phyloP scores from a whole-genome alignment of 805 yeast genomes.

The Wickerhamomyces hampshirensis region DNA sequence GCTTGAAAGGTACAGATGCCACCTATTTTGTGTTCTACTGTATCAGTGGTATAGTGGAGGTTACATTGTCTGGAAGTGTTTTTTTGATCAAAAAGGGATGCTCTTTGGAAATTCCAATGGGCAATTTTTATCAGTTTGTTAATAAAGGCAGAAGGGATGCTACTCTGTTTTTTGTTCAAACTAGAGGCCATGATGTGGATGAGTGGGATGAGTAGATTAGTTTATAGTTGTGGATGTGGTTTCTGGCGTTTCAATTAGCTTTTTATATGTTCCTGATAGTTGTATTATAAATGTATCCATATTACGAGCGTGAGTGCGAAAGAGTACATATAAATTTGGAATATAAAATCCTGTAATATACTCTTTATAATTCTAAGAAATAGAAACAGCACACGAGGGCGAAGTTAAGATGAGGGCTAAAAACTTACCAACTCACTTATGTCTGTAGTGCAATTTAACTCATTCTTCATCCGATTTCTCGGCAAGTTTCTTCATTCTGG shows the following conservation, averaged over 20 bases:
- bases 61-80: constrained; percentile 50
- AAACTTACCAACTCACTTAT: too few species aligned
- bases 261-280: too few species aligned
- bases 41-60: constrained; percentile 64
- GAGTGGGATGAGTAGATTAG: constrained; percentile 22
- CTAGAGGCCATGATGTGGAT: constrained; percentile 29
- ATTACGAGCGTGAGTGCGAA: too few species aligned
- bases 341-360: not conserved
- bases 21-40: constrained; percentile 74
- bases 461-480: constrained; percentile 31
- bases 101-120: constrained; percentile 76
- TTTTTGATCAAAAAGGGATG: constrained; percentile 70
- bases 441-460: too few species aligned
- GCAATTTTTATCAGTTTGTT: constrained; percentile 63
- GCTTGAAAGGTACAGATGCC: constrained; percentile 51
- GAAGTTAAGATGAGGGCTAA: not conserved
- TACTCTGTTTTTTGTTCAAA: constrained; percentile 71
- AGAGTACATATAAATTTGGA: too few species aligned
- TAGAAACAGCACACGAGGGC: too few species aligned
- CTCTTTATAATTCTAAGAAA: too few species aligned
- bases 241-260: too few species aligned
- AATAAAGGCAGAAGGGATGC: constrained; percentile 58
- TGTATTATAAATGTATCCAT: too few species aligned
- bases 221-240: too few species aligned
- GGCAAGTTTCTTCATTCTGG: constrained; percentile 58